A percentile compares a stretch with the other conserved stretches of the same genome.
These are phyloP conservation scores for Neonectria coccinea DNA, from an alignment of 2,329 filamentous ascomycete species.

Conservation along the genomic window DNA sequence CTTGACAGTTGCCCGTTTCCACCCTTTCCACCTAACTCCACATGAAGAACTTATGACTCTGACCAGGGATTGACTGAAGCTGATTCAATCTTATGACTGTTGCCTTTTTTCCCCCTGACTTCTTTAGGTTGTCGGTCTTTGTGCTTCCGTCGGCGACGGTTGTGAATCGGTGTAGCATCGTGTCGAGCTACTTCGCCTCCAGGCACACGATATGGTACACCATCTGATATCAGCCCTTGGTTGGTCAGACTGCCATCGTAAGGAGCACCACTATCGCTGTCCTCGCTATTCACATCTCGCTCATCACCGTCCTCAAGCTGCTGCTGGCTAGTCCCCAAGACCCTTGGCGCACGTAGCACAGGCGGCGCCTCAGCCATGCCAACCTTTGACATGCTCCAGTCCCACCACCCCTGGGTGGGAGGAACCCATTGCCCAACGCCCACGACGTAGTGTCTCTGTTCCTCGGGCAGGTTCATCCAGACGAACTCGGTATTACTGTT, in stretches of 20 bases:
- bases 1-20: background rate
- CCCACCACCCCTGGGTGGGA: slow-evolving; percentile 43
- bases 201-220: background rate
- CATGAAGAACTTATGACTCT: background rate
- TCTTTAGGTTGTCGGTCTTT: background rate
- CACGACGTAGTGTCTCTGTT: slow-evolving; percentile 48
- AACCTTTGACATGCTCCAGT: slow-evolving; percentile 44
- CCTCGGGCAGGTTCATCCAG: slow-evolving; percentile 53
- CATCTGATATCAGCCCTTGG: background rate
- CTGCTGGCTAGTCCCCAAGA: slow-evolving; percentile 40
- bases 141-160: background rate
- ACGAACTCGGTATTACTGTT: slow-evolving; percentile 54
- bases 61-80: slow-evolving; percentile 1
- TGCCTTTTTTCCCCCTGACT: too few relatives aligned
- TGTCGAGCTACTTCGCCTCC: background rate
- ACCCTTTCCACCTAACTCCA: background rate
- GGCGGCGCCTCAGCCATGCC: slow-evolving; percentile 43
- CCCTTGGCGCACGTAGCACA: slow-evolving; percentile 36
- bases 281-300: slow-evolving; percentile 5
- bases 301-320: background rate
- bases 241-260: background rate
- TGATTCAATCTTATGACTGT: background rate
- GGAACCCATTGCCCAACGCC: slow-evolving; percentile 51
- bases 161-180: slow-evolving; percentile 5
- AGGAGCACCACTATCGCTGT: background rate